Evolutionary conservation across 257 asterid species (phyloP).

Genomic region (Rehmannia glutinosa): DNA sequence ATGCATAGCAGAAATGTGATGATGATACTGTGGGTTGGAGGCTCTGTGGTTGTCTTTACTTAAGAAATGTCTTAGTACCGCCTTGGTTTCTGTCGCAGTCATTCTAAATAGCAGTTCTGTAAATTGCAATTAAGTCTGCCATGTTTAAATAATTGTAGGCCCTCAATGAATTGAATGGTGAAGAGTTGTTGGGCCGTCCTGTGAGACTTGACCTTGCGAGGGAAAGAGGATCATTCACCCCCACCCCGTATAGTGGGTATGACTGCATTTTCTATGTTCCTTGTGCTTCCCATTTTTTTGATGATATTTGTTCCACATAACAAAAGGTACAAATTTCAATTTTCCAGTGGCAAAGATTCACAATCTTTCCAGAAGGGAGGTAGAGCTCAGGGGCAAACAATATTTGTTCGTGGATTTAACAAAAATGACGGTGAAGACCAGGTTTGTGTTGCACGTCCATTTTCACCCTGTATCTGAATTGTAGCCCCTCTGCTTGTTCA

Average conservation of each 20-base stretch:
- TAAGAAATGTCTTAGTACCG: no score
- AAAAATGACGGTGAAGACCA: conserved; percentile 39
- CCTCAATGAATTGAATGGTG: conserved; percentile 52
- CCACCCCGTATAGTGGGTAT: conserved; percentile 61
- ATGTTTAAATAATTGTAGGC: conserved; percentile 41
- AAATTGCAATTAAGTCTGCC: not conserved
- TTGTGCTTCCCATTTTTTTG: not conserved
- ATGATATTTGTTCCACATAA: not conserved
- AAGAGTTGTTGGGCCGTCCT: conserved; percentile 57
- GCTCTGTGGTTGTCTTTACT: no score
- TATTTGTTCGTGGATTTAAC: conserved; percentile 68
- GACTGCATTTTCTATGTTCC: conserved; percentile 10
- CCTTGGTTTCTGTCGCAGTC: no score
- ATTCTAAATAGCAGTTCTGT: no score
- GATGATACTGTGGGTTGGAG: no score
- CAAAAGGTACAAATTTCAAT: not conserved
- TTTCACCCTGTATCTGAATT: not conserved
- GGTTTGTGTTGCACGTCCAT: conserved; percentile 29
- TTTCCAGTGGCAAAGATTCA: conserved; percentile 31
- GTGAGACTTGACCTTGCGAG: conserved; percentile 64
- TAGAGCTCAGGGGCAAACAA: conserved; percentile 39
- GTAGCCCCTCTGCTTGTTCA: not conserved
- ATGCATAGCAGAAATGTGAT: no score
- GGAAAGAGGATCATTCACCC: conserved; percentile 61
- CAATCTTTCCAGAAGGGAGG: conserved; percentile 44